Conservation (phyloP, 2,329 filamentous ascomycete species). For the Beauveria varroae region DNA sequence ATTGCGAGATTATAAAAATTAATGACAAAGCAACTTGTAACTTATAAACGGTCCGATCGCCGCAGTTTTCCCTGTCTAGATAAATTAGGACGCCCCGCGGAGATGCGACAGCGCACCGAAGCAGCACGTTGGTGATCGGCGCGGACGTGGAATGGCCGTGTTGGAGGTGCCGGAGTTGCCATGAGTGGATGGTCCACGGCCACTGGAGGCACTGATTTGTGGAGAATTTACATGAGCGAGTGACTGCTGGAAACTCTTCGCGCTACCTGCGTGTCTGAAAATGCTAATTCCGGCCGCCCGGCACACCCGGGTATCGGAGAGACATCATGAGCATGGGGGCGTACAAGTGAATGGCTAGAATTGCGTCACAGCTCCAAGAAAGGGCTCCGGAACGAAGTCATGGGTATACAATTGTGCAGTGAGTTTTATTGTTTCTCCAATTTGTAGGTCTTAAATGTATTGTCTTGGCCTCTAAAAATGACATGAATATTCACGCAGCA, state of each 20-base stretch:
- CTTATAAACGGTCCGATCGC: not conserved
- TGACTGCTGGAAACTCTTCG: too few relatives aligned
- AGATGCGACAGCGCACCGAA: not conserved
- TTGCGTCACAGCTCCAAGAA: not conserved
- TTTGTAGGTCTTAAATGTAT: not conserved
- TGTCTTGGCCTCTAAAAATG: not conserved
- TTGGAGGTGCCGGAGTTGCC: slow-evolving; percentile 4
- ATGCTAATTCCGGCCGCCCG: not conserved
- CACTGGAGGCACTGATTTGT: not conserved
- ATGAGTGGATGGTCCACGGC: not conserved
- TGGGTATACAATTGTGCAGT: not conserved
- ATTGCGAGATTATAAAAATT: not conserved
- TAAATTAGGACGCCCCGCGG: not conserved
- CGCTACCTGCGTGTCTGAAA: not conserved
- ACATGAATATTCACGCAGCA: slow-evolving; percentile 5
- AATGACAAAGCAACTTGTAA: not conserved
- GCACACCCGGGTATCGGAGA: not conserved
- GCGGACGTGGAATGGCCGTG: slow-evolving; percentile 4
- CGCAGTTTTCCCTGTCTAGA: not conserved
- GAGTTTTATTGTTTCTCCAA: not conserved
- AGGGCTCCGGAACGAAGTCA: not conserved
- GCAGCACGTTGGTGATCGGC: not conserved
- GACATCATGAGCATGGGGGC: not conserved
- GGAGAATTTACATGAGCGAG: not conserved
- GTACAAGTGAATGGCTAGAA: not conserved